Conservation (phyloP, 2,329 filamentous ascomycete species). For the Colletotrichum echinochloae region DNA sequence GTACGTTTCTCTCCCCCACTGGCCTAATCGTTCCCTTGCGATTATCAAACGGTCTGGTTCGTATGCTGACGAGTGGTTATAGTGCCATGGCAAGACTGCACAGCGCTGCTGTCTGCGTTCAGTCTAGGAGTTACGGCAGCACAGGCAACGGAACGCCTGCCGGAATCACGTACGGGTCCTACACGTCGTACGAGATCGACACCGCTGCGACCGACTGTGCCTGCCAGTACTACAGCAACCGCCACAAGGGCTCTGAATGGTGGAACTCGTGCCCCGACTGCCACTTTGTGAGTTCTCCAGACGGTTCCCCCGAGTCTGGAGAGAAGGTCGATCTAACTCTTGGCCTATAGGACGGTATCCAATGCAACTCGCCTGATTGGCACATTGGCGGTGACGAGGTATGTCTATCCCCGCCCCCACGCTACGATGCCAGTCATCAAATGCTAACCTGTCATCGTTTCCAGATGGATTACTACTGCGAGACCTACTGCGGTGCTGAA, state of each 20-base stretch:
- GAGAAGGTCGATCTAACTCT: too few species aligned
- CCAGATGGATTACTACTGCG: conserved; percentile 40
- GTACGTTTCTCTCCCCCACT: background rate
- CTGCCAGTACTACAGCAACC: conserved; percentile 38
- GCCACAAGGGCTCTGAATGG: conserved; percentile 40
- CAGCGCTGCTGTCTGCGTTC: conserved; percentile 29
- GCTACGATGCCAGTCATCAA: background rate
- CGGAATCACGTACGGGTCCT: conserved; percentile 30
- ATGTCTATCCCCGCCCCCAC: background rate
- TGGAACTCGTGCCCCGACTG: conserved; percentile 43
- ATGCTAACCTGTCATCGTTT: background rate
- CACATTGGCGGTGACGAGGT: conserved; percentile 42
- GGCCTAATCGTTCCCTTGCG: too few species aligned
- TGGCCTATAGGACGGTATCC: conserved; percentile 22
- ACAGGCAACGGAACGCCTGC: conserved; percentile 33
- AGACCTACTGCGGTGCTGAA: conserved; percentile 39
- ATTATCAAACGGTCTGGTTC: too few species aligned
- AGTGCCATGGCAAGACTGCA: conserved; percentile 30
- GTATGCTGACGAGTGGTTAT: background rate
- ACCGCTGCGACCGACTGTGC: conserved; percentile 39
- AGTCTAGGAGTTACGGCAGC: background rate
- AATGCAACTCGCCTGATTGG: conserved; percentile 32
- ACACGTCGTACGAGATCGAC: conserved; percentile 32
- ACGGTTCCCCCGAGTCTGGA: rapidly evolving
- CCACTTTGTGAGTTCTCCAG: conserved; percentile 3